Conservation (phyloP, 1,139 yeast species). For the Tardiomyces blankii region DNA sequence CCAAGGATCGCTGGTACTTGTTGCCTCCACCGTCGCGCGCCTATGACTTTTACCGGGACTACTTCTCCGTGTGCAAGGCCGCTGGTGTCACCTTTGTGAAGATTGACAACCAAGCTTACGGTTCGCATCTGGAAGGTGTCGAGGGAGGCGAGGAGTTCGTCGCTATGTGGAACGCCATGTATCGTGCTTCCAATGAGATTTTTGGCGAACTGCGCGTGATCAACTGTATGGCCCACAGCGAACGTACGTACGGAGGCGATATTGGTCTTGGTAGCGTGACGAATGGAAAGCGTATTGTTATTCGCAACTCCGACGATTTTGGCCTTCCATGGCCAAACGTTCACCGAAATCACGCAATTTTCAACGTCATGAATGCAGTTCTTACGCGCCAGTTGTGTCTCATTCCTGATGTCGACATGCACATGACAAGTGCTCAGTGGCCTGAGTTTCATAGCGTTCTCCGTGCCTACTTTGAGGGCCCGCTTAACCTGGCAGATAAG, state of each 20-base stretch:
- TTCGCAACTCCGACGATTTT: slow-evolving; percentile 3
- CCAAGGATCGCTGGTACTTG: slow-evolving; percentile 1
- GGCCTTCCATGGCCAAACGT: slow-evolving; percentile 2
- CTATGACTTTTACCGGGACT: slow-evolving; percentile 3
- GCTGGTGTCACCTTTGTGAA: slow-evolving; percentile 4
- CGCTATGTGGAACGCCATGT: slow-evolving; percentile 4
- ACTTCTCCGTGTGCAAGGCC: slow-evolving; percentile 1
- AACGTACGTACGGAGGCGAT: slow-evolving; percentile 3
- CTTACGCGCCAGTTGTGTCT: slow-evolving; percentile 1
- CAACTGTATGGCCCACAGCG: slow-evolving; percentile 4
- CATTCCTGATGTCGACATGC: slow-evolving; percentile 5
- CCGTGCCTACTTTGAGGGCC: slow-evolving; percentile 4
- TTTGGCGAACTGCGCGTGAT: slow-evolving; percentile 2
- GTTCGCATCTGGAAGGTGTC: slow-evolving; percentile 2
- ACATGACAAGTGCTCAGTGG: slow-evolving; percentile 2
- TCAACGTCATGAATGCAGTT: slow-evolving; percentile 3
- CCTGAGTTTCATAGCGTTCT: slow-evolving; percentile 4
- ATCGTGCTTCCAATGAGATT: slow-evolving; percentile 2
- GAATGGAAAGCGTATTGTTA: background rate
- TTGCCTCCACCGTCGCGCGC: slow-evolving; percentile 3
- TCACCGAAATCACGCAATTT: slow-evolving; percentile 1
- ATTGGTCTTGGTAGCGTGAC: slow-evolving; percentile 2
- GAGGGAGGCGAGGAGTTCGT: slow-evolving; percentile 3
- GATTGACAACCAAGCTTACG: slow-evolving; percentile 3
- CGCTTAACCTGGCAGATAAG: slow-evolving; percentile 3